phyloP scores from a whole-genome alignment of 495 filamentous ascomycete species.

The Venustampulla echinocandica region DNA sequence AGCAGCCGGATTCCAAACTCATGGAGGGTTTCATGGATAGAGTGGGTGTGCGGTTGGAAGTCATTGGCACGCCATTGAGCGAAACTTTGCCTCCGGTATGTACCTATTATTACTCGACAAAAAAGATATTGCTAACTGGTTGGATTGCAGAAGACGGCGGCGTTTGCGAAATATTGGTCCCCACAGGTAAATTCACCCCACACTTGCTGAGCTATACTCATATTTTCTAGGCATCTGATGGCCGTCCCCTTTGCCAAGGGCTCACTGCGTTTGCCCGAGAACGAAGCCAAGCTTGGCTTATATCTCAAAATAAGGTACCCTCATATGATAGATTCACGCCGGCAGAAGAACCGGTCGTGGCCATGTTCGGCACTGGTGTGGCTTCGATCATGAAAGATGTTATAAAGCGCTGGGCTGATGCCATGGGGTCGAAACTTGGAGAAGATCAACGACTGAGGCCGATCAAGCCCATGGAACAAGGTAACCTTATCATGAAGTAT shows the following conservation, averaged over 20 bases:
- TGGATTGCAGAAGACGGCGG: neutral
- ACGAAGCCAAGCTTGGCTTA: neutral
- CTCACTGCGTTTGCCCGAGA: neutral
- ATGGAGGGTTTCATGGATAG: slow-evolving; percentile 4
- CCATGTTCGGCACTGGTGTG: neutral
- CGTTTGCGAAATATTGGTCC: neutral
- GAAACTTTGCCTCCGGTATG: slow-evolving; percentile 5
- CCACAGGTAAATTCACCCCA: slow-evolving; percentile 4
- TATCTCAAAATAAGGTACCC: neutral
- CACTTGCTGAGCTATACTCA: neutral
- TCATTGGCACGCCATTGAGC: neutral
- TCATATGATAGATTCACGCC: slow-evolving; percentile 1
- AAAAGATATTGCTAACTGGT: neutral
- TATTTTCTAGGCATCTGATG: neutral
- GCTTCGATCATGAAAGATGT: slow-evolving; percentile 2
- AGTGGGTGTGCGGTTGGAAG: neutral
- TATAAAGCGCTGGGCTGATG: slow-evolving; percentile 1
- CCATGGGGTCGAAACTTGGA: neutral
- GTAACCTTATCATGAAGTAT: slow-evolving; percentile 5
- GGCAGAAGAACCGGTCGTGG: slow-evolving; percentile 1
- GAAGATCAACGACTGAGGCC: neutral
- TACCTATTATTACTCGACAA: neutral
- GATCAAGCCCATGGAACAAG: slow-evolving; percentile 3
- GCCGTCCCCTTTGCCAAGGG: neutral
- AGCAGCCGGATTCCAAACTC: neutral